Base-by-base conservation (phyloP, 305 asterid genomes). In the Fraxinus ornus region DNA sequence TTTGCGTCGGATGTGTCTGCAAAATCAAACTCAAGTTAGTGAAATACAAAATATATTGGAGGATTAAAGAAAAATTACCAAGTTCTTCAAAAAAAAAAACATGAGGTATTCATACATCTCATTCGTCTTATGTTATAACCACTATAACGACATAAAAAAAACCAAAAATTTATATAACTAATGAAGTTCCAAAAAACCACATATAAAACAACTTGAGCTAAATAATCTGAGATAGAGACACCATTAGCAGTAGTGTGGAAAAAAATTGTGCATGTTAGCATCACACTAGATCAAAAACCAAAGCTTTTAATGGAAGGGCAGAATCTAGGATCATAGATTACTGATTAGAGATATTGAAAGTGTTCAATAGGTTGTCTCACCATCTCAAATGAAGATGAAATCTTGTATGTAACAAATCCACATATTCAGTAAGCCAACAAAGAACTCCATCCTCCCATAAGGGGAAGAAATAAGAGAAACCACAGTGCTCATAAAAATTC, bases 1-100 rank as follows among this genome's bases (percentile, higher is more conserved):
- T 94, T 80, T 97, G 99, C 6, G 97, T 87, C 36, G 99, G 99
- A 91, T 97, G 99, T 49, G 99, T 97, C 98, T 97, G 96, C 91
- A 95, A 81, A 71, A 86, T 79, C 84, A 86, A 82, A 76, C 82
- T 76, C 64, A 55, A 57, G 74, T 68, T n/a, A 24, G 85, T 81
- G 52, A 80, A 33, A 19, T 13, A 77, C 17, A 73, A 24, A 75
- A 84, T 81, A 49, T 55, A 78, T n/a, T 17, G 71, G 17, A 77
- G 47, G 41, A 80, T 60, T 74, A 57, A 78, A n/a, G 37, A 37
- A 84, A 66, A 57, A 44, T 60, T 74, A 52, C 28, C 10, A 33
- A 80, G 32, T 80, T 73, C n/a, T 62, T 62, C 64, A 28, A 71
- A 33, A 70, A 83, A 21, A 26, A 26, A 26, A 1, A 32, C 49